Conservation (phyloP, 805 yeast genomes). For the Candida michaelii region DNA sequence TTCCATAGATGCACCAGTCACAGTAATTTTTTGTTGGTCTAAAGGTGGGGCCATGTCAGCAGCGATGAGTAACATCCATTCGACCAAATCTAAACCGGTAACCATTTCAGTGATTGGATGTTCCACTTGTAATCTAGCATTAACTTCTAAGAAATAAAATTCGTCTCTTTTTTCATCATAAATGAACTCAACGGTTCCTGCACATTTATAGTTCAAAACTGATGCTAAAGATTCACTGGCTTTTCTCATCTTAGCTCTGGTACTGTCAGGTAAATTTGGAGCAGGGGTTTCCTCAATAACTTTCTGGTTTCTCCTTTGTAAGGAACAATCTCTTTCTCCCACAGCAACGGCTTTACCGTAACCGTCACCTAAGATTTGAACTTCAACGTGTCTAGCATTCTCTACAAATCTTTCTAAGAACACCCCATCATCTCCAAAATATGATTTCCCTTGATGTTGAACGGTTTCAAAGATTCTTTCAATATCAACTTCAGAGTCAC, state of each 20-base stretch:
- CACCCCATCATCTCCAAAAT: slow-evolving; percentile 94
- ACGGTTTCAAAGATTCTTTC: slow-evolving; percentile 86
- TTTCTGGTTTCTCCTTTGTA: slow-evolving; percentile 96
- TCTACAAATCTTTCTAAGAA: slow-evolving; percentile 93
- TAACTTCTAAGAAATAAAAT: slow-evolving; percentile 93
- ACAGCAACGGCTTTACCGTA: slow-evolving; percentile 87
- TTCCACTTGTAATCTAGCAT: slow-evolving; percentile 95
- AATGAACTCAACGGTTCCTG: slow-evolving; percentile 96
- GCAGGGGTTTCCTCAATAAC: slow-evolving; percentile 98
- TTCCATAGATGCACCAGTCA: slow-evolving; percentile 92
- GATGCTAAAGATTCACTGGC: slow-evolving; percentile 86
- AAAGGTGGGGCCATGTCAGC: slow-evolving; percentile 88
- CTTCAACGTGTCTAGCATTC: slow-evolving; percentile 93
- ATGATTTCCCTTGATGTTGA: slow-evolving; percentile 88
- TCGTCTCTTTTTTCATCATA: slow-evolving; percentile 84
- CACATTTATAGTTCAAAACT: slow-evolving; percentile 86
- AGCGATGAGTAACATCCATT: slow-evolving; percentile 94
- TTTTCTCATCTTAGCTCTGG: slow-evolving; percentile 70
- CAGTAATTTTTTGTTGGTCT: slow-evolving; percentile 46
- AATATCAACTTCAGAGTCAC: slow-evolving; percentile 77
- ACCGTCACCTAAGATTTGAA: slow-evolving; percentile 97
- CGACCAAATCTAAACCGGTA: slow-evolving; percentile 92
- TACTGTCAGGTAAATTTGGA: slow-evolving; percentile 81
- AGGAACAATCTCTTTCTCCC: slow-evolving; percentile 97
- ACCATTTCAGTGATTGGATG: slow-evolving; percentile 96